Percentiles rank a stretch among this genome's conserved stretches.
Evolutionary conservation across 1,284 basidiomycete genomes (phyloP).

Genomic region (Veloboletus limbatus): DNA sequence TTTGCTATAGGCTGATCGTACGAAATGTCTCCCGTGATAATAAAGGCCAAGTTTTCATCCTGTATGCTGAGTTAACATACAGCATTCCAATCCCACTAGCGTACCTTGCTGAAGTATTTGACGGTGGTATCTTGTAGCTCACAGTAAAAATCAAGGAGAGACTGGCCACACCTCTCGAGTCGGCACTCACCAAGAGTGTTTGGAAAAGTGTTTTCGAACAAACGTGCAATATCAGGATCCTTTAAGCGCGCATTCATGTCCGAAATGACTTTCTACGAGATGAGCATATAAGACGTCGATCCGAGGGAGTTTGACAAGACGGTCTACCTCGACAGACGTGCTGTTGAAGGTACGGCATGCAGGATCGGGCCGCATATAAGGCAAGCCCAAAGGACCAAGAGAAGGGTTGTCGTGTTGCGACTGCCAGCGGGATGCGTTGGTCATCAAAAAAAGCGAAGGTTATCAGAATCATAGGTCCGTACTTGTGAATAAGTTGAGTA

Average conservation of each 20-base stretch:
- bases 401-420: constrained; percentile 58
- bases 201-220: constrained; percentile 78
- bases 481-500: constrained; percentile 64
- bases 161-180: background rate
- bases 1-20: constrained; percentile 40
- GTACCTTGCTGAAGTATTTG: constrained; percentile 62
- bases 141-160: background rate
- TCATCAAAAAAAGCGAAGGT: background rate
- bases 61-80: constrained; percentile 14
- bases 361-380: constrained; percentile 67
- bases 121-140: constrained; percentile 62
- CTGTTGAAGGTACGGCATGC: constrained; percentile 72
- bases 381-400: constrained; percentile 57
- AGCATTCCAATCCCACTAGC: constrained; percentile 11
- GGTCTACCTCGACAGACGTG: constrained; percentile 60
- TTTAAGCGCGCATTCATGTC: constrained; percentile 69
- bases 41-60: constrained; percentile 70
- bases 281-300: background rate
- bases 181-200: constrained; percentile 60
- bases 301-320: constrained; percentile 2
- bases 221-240: constrained; percentile 68
- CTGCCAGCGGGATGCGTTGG: no score
- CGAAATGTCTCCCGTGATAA: constrained; percentile 77
- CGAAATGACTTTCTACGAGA: constrained; percentile 54
- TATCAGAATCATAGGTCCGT: constrained; percentile 4